A percentile compares a stretch with the other conserved stretches of the same genome.
Conservation (phyloP, 306 rosid species). For the Prinsepia uniflora region DNA sequence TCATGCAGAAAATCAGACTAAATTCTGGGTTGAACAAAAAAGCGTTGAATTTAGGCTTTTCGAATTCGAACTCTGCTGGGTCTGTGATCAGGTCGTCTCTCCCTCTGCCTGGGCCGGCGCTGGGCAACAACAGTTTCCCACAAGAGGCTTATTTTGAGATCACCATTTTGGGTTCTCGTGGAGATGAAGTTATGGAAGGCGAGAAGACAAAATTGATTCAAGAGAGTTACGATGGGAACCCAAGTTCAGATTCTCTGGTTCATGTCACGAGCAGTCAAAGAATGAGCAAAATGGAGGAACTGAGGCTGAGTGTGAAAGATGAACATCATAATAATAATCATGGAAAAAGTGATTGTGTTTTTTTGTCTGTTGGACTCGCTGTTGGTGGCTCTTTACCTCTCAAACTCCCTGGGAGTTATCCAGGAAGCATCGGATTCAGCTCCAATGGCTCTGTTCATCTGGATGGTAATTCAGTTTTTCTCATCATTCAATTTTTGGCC, state of each 20-base stretch:
- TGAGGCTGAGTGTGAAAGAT: conserved; percentile 44
- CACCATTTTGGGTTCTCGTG: conserved; percentile 44
- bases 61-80: conserved; percentile 26
- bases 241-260: conserved; percentile 56
- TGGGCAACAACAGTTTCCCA: conserved; percentile 71
- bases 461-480: conserved; percentile 53
- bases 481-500: neutral
- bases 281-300: conserved; percentile 46
- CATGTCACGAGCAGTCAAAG: conserved; percentile 46
- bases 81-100: conserved; percentile 58
- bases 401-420: conserved; percentile 75
- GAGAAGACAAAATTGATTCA: conserved; percentile 64
- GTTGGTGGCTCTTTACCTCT: conserved; percentile 51
- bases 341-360: conserved; percentile 40
- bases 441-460: conserved; percentile 85
- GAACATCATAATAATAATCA: conserved; percentile 13
- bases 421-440: conserved; percentile 89
- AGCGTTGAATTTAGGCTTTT: conserved; percentile 21
- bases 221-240: conserved; percentile 38
- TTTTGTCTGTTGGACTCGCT: conserved; percentile 65
- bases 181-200: conserved; percentile 51
- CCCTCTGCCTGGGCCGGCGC: conserved; percentile 85
- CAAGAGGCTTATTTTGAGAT: conserved; percentile 94
- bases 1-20: conserved; percentile 81
- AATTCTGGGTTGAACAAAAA: conserved; percentile 57